Conservation (phyloP, 2,329 filamentous ascomycete species). For the Hymenoscyphus repandus region DNA sequence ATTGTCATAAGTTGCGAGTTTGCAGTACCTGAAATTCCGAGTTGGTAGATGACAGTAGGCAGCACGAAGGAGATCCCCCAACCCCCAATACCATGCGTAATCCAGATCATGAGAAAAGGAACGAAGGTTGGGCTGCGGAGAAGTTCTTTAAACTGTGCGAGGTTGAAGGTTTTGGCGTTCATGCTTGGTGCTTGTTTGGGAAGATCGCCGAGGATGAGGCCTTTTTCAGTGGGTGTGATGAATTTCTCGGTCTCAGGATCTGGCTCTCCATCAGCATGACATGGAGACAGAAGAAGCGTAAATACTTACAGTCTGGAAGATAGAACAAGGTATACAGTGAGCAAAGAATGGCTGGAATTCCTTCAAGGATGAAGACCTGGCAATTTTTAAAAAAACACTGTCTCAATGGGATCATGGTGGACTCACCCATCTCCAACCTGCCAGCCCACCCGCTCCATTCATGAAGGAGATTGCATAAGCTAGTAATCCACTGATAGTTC, state of each 20-base stretch:
- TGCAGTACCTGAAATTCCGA: constrained; percentile 38
- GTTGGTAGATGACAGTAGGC: constrained; percentile 39
- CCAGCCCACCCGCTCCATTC: constrained; percentile 42
- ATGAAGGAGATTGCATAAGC: constrained; percentile 41
- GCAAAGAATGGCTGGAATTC: constrained; percentile 26
- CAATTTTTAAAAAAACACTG: too few relatives aligned
- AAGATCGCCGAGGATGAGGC: constrained; percentile 26
- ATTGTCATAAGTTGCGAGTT: constrained; percentile 41
- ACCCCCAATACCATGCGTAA: constrained; percentile 38
- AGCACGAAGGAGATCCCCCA: constrained; percentile 37
- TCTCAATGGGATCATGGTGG: too few relatives aligned
- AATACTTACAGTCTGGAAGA: constrained; percentile 27
- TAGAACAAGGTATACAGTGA: constrained; percentile 32
- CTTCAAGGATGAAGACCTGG: constrained; percentile 40
- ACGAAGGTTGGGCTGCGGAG: constrained; percentile 34
- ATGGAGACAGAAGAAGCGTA: too few relatives aligned
- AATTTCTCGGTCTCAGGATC: constrained; percentile 27
- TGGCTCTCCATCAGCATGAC: too few relatives aligned
- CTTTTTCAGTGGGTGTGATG: constrained; percentile 28
- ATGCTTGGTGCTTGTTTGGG: constrained; percentile 29
- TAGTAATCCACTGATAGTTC: constrained; percentile 47
- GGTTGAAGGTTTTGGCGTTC: constrained; percentile 32
- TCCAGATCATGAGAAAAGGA: constrained; percentile 36
- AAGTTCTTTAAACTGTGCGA: constrained; percentile 27
- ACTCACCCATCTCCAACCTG: constrained; percentile 44